Evolutionary conservation across 768 basidiomycete genomes (phyloP).

Genomic region (Saitozyma sp.): DNA sequence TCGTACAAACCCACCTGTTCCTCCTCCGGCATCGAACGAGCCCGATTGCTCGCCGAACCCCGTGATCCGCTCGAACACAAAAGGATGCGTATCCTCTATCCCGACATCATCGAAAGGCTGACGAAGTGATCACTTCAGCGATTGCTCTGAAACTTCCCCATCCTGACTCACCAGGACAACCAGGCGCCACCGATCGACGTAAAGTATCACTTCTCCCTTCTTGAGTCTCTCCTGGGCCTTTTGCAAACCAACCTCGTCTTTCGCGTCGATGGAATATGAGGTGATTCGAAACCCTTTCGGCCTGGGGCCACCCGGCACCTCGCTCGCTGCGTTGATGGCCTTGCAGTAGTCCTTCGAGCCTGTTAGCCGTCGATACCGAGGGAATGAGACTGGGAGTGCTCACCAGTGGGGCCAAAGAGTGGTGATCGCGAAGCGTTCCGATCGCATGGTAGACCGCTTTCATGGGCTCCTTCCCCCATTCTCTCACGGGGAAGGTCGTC

Average conservation of each 20-base stretch:
- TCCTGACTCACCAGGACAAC: constrained; percentile 12
- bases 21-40: too few relatives aligned
- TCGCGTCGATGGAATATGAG: background rate
- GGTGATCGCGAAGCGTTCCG: background rate
- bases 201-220: constrained; percentile 18
- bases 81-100: too few relatives aligned
- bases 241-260: background rate
- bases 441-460: background rate
- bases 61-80: too few relatives aligned
- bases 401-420: background rate
- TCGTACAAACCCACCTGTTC: too few relatives aligned
- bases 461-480: background rate
- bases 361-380: background rate
- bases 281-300: constrained; percentile 7
- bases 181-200: constrained; percentile 19
- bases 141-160: too few relatives aligned
- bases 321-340: constrained; percentile 10
- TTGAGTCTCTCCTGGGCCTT: background rate
- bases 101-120: too few relatives aligned
- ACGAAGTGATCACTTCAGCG: too few relatives aligned
- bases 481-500: background rate
- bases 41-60: too few relatives aligned
- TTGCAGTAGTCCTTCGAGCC: constrained; percentile 2
- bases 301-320: background rate
- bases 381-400: background rate